phyloP scores from a whole-genome alignment of 2,329 filamentous ascomycete genomes.

The Blastomyces silverae region DNA sequence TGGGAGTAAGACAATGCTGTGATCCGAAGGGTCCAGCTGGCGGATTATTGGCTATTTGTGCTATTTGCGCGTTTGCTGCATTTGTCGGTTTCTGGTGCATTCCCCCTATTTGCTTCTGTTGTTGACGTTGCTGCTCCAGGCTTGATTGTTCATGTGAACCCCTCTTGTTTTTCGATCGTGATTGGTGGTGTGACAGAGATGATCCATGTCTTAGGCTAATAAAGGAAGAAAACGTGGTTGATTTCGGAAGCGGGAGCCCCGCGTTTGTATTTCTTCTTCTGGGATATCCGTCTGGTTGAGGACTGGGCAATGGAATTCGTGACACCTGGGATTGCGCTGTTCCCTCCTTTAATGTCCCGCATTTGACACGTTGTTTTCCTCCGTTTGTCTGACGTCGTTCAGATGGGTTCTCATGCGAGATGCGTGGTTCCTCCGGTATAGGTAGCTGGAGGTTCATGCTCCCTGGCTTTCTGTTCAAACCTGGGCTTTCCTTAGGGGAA shows the following conservation, averaged over 20 bases:
- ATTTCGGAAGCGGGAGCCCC: neutral
- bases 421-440: neutral
- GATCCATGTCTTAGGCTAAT: slow-evolving; percentile 1
- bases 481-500: too few species aligned
- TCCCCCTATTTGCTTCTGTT: slow-evolving; percentile 4
- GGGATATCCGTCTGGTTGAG: slow-evolving; percentile 5
- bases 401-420: neutral
- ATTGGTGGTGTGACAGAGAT: slow-evolving; percentile 7
- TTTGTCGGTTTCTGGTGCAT: neutral
- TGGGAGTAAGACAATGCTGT: neutral
- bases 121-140: neutral
- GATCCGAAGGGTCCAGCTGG: neutral
- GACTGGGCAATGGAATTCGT: slow-evolving; percentile 9
- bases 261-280: slow-evolving; percentile 7
- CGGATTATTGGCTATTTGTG: slow-evolving; percentile 3
- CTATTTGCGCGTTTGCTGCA: neutral
- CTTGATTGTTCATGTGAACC: neutral
- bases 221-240: slow-evolving; percentile 10
- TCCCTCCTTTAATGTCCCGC: neutral
- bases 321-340: neutral
- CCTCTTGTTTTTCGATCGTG: slow-evolving; percentile 2
- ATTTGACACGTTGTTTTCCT: neutral
- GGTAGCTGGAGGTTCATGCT: neutral
- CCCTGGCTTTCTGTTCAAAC: neutral
- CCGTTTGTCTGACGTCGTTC: neutral